Conservation (phyloP, 495 filamentous ascomycete genomes). For the Penicillium riverlandense region DNA sequence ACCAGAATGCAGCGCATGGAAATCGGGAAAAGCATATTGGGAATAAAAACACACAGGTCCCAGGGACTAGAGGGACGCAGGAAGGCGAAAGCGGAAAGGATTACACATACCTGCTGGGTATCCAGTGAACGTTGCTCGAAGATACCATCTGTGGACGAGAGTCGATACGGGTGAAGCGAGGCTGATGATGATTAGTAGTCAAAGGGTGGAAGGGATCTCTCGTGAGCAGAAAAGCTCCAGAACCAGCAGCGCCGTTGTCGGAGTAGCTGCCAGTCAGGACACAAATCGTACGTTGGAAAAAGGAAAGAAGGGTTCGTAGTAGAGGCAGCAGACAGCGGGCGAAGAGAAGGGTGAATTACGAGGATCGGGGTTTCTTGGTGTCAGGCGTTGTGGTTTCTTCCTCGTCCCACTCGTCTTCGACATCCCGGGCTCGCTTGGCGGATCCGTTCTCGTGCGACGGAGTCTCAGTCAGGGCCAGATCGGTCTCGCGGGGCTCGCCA, state of each 20-base stretch:
- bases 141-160: neutral
- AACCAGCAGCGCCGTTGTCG: neutral
- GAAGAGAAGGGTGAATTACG: conserved; percentile 8
- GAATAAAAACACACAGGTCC: too few relatives aligned
- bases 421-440: conserved; percentile 23
- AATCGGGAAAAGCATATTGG: neutral
- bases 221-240: too few relatives aligned
- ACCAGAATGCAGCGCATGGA: neutral
- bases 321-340: neutral
- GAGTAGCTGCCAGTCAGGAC: too few relatives aligned
- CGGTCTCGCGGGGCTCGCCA: conserved; percentile 15
- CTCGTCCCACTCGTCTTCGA: conserved; percentile 24
- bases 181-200: conserved; percentile 5
- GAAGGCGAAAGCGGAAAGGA: neutral
- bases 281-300: neutral
- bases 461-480: conserved; percentile 10
- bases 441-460: conserved; percentile 10
- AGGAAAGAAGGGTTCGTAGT: neutral
- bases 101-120: conserved; percentile 14
- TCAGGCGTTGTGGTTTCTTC: conserved; percentile 13
- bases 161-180: conserved; percentile 6
- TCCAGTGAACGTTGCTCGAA: neutral
- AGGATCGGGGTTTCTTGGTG: conserved; percentile 22
- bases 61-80: too few relatives aligned
- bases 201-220: too few relatives aligned